Conservation (phyloP, 2,329 filamentous ascomycete species). For the Stemphylium lycopersici region DNA sequence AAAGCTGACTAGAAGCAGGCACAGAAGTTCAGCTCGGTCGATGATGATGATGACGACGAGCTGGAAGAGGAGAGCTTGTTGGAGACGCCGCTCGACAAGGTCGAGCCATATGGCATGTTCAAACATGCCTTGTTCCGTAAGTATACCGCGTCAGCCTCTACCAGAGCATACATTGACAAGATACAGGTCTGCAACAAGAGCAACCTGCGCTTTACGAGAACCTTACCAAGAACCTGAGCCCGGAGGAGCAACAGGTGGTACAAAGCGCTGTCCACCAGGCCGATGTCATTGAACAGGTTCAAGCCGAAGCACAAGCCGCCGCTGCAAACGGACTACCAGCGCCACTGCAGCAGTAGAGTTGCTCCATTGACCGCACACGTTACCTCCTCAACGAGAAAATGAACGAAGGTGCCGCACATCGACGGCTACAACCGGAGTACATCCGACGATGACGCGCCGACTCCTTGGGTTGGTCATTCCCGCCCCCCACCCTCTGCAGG, state of each 20-base stretch:
- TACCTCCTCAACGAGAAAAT: neutral
- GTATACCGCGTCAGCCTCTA: slow-evolving; percentile 46
- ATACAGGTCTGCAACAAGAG: slow-evolving; percentile 81
- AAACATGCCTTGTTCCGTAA: slow-evolving; percentile 80
- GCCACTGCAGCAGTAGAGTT: slow-evolving; percentile 25
- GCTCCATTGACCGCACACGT: neutral
- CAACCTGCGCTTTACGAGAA: slow-evolving; percentile 87
- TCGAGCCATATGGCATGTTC: slow-evolving; percentile 94
- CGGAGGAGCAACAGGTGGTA: slow-evolving; percentile 81
- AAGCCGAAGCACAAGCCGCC: slow-evolving; percentile 30
- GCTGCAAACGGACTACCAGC: slow-evolving; percentile 30
- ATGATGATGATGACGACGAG: slow-evolving; percentile 79
- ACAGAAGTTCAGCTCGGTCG: slow-evolving; percentile 78
- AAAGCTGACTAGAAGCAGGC: slow-evolving; percentile 61
- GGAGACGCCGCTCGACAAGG: slow-evolving; percentile 91
- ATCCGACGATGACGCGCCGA: neutral
- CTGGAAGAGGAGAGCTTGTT: slow-evolving; percentile 91
- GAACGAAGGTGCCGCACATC: neutral
- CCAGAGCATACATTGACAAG: slow-evolving; percentile 34
- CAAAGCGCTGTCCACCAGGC: slow-evolving; percentile 78
- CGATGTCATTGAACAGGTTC: slow-evolving; percentile 55
- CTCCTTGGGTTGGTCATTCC: neutral
- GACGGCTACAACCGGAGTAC: neutral
- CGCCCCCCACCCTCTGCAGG: neutral
- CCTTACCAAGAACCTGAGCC: slow-evolving; percentile 77